Evolutionary conservation across 75 land plant genomes (phyloP), one percentile per base, ranked within the genome.

Genomic region (Isoetes taiwanensis): DNA sequence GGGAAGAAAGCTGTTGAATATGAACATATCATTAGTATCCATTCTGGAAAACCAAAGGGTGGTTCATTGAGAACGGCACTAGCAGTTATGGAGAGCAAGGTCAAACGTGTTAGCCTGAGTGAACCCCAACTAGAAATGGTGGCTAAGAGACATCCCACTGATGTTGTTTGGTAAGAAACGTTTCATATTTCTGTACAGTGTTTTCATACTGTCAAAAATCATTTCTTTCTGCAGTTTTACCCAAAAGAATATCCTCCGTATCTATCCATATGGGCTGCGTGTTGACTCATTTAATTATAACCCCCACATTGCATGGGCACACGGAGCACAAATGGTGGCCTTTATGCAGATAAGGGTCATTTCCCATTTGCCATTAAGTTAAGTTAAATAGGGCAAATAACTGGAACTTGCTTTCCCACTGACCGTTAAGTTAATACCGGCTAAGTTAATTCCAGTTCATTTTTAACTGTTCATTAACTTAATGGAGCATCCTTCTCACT

Each of bases 251-350:
- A 2, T 86, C 24, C 38, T 86, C 43, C 59, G 86, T 25, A 59
- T 86, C 27, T 86, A 82, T 41, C 90, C 90, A 34, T 69, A 76
- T 37, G 80, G 74, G 0, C 66, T 63, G 27, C 75, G 90, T 10
- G 8, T 86, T n/a, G 46, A 61, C 25, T 86, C 90, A 8, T 82
- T 86, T 39, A 86, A 86, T 52, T 82, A 74, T 43, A 70, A 79
- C 48, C 90, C 90, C 8, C 29, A 79, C 5, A 0, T 66, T 30
- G 76, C 76, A 17, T 86, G 86, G 82, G 65, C 58, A 55, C 83
- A 86, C 62, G 90, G 90, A 55, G 86, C 80, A 66, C 90, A 86
- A 58, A 82, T 86, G 86, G 90, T 86, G 24, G 90, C 86, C 34
- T 66, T 86, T 29, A 82, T 82, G 91, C 91, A 86, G 91, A 86